Evolutionary conservation across 768 basidiomycete species (phyloP).

Genomic region (Hypsizygus marmoreus): DNA sequence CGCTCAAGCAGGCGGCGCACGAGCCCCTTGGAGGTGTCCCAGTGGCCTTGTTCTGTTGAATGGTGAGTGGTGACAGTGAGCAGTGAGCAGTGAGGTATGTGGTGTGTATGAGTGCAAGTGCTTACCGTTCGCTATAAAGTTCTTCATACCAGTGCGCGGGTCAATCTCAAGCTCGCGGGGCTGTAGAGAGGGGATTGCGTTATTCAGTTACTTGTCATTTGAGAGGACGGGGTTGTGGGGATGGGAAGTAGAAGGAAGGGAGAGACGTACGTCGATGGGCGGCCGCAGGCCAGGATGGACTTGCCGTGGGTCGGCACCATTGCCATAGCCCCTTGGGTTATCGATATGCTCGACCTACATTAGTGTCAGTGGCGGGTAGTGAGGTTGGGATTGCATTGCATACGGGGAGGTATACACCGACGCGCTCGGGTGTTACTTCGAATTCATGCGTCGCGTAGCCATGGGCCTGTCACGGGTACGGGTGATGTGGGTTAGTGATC

Average conservation of each 20-base stretch:
- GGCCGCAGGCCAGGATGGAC: conserved; percentile 78
- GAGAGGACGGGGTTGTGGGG: background rate
- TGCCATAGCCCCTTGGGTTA: conserved; percentile 89
- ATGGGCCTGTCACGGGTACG: conserved; percentile 51
- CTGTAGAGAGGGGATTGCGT: too few relatives aligned
- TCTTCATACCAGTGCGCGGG: conserved; percentile 89
- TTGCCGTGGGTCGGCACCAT: conserved; percentile 77
- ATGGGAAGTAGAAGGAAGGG: conserved; percentile 2
- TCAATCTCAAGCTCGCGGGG: conserved; percentile 86
- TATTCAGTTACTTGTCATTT: too few relatives aligned
- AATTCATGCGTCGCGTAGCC: conserved; percentile 84
- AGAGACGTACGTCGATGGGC: conserved; percentile 67
- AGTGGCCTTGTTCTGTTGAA: conserved; percentile 65
- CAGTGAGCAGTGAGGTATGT: too few relatives aligned
- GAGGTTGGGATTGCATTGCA: conserved; percentile 21
- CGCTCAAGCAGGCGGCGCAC: conserved; percentile 71
- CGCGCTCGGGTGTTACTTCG: conserved; percentile 80
- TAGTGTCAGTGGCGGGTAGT: background rate
- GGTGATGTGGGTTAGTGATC: background rate
- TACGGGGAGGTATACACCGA: conserved; percentile 85
- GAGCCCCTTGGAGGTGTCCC: conserved; percentile 86
- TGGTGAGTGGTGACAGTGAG: too few relatives aligned
- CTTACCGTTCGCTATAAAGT: conserved; percentile 84
- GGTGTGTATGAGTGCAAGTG: background rate
- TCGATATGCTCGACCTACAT: conserved; percentile 82